A percentile compares a stretch with the other conserved stretches of the same genome.
phyloP scores from a whole-genome alignment of 1,284 basidiomycete species.

The Somion occarium region DNA sequence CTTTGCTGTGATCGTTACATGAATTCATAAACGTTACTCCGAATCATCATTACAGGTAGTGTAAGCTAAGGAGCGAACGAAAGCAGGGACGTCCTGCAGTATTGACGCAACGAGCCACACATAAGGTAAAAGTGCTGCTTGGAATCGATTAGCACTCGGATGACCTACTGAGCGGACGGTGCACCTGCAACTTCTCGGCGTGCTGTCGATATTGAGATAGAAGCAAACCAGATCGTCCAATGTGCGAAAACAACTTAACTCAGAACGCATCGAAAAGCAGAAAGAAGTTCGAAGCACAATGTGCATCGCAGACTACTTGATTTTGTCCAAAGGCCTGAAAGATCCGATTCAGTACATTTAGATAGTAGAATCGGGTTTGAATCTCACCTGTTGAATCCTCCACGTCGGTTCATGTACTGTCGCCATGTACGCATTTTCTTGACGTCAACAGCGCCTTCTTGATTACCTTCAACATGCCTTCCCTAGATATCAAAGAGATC shows the following conservation, averaged over 20 bases:
- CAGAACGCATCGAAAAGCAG: background rate
- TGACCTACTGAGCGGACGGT: no score
- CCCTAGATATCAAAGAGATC: conserved; percentile 42
- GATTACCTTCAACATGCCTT: conserved; percentile 77
- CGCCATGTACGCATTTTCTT: conserved; percentile 94
- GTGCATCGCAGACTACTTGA: conserved; percentile 39
- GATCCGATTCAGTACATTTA: conserved; percentile 13
- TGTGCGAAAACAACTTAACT: conserved; percentile 1
- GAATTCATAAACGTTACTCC: no score
- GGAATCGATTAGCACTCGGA: no score
- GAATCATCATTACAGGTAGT: no score
- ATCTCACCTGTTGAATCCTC: conserved; percentile 85
- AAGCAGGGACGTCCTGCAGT: no score
- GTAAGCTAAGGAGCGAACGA: no score
- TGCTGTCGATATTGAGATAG: no score
- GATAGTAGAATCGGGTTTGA: conserved; percentile 1
- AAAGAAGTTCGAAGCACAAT: background rate
- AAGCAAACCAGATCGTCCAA: no score
- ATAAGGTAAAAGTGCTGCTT: no score
- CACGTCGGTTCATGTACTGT: conserved; percentile 93
- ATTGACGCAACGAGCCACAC: no score
- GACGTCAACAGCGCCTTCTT: conserved; percentile 69
- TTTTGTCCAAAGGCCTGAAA: conserved; percentile 63
- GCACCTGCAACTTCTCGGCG: no score
- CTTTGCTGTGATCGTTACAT: no score